phyloP scores from a whole-genome alignment of 2,329 filamentous ascomycete genomes.

The Nemania bipapillata region DNA sequence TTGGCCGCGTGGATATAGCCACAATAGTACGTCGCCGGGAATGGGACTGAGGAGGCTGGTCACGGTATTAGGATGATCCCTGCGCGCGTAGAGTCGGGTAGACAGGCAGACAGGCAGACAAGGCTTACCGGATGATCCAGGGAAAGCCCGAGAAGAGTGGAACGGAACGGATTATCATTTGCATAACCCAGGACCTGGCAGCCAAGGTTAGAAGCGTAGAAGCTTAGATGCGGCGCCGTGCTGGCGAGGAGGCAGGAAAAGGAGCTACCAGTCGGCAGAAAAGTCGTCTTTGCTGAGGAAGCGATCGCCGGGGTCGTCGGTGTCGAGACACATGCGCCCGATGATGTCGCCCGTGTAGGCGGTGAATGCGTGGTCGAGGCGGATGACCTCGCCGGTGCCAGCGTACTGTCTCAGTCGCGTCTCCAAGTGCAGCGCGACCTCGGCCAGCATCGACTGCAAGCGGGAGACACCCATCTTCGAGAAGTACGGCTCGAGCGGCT shows the following conservation, averaged over 20 bases:
- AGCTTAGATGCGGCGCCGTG: neutral
- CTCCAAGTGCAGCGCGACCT: conserved; percentile 35
- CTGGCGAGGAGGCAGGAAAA: neutral
- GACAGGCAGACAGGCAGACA: neutral
- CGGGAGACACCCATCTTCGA: conserved; percentile 33
- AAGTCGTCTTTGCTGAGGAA: conserved; percentile 42
- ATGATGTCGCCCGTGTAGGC: conserved; percentile 39
- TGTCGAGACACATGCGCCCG: conserved; percentile 38
- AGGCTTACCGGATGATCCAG: conserved; percentile 37
- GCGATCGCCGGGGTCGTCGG: conserved; percentile 30
- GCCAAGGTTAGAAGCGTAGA: conserved; percentile 8
- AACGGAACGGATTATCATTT: conserved; percentile 42
- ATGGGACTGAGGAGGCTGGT: conserved; percentile 36
- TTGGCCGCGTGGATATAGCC: conserved; percentile 33
- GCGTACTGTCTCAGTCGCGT: conserved; percentile 32
- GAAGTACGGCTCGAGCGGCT: conserved; percentile 38
- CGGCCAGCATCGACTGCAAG: conserved; percentile 34
- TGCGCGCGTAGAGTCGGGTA: neutral
- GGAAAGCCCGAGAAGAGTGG: conserved; percentile 42
- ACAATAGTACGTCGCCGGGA: conserved; percentile 27
- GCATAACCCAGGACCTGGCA: conserved; percentile 37
- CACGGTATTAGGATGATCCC: neutral
- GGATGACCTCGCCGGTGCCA: conserved; percentile 31
- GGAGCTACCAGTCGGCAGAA: conserved; percentile 41
- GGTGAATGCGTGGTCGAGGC: conserved; percentile 38